phyloP scores from a whole-genome alignment of 805 yeast species.

The Candida piceae region DNA sequence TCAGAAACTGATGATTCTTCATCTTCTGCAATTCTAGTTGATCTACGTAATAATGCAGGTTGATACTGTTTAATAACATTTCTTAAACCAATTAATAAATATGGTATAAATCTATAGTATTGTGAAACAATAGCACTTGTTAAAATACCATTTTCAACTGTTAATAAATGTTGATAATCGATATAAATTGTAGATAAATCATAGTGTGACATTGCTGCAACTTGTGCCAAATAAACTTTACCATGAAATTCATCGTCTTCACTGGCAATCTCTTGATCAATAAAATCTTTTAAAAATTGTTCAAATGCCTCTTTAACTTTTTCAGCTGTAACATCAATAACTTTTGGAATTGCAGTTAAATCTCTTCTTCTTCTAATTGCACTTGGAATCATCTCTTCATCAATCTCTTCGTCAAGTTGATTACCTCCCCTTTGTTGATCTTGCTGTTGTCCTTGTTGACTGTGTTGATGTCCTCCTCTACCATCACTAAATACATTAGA shows the following conservation, averaged over 20 bases:
- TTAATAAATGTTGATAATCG: constrained; percentile 73
- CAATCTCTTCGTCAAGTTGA: constrained; percentile 21
- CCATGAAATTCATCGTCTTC: constrained; percentile 43
- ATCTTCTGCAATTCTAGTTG: constrained; percentile 36
- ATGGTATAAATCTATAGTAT: constrained; percentile 89
- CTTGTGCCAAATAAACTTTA: constrained; percentile 67
- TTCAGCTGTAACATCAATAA: constrained; percentile 87
- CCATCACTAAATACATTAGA: constrained; percentile 24
- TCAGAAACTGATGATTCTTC: constrained; percentile 47
- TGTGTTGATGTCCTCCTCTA: neutral
- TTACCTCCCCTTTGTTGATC: constrained; percentile 8
- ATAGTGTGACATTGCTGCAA: constrained; percentile 71
- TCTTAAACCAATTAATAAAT: constrained; percentile 67
- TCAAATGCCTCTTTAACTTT: constrained; percentile 90
- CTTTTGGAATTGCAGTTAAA: constrained; percentile 72
- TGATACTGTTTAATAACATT: constrained; percentile 68
- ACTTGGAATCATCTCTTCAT: constrained; percentile 24
- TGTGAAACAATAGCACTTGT: constrained; percentile 89
- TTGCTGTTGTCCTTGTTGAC: constrained; percentile 13
- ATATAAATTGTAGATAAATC: constrained; percentile 77
- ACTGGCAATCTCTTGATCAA: constrained; percentile 33
- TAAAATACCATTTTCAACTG: constrained; percentile 77
- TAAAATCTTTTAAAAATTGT: constrained; percentile 67
- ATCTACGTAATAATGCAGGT: constrained; percentile 56
- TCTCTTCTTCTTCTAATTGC: constrained; percentile 47